A percentile compares a stretch with the other conserved stretches of the same genome.
These are phyloP conservation scores for Calonectria montana DNA, from an alignment of 2,329 filamentous ascomycete genomes.

Conservation along the genomic window DNA sequence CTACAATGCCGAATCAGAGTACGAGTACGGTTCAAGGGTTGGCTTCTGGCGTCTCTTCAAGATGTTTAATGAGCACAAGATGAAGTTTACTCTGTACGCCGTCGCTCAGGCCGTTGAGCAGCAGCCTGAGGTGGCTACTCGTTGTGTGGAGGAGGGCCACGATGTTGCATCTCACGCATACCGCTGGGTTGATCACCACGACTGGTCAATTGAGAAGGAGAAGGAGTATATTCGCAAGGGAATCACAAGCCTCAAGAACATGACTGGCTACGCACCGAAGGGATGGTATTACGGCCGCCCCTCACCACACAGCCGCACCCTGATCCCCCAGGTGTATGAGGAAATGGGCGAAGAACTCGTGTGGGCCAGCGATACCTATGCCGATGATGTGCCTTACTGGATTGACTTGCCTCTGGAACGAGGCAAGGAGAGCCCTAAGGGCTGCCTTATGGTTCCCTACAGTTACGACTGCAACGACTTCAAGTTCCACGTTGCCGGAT, in stretches of 20 bases:
- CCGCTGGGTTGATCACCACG: constrained; percentile 63
- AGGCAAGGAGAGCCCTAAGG: constrained; percentile 52
- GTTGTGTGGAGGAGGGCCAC: constrained; percentile 61
- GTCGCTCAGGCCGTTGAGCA: constrained; percentile 61
- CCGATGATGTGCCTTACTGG: constrained; percentile 57
- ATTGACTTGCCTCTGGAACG: constrained; percentile 56
- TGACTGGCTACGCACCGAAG: constrained; percentile 58
- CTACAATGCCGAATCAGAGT: constrained; percentile 61
- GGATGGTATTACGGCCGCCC: constrained; percentile 63
- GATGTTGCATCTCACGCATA: constrained; percentile 63
- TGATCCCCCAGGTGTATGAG: constrained; percentile 61
- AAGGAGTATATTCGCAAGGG: constrained; percentile 59
- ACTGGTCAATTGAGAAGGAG: constrained; percentile 57
- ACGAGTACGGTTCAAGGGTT: constrained; percentile 61
- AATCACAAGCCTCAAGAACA: constrained; percentile 53
- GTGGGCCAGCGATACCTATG: constrained; percentile 63
- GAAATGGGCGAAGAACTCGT: constrained; percentile 63
- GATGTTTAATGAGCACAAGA: constrained; percentile 59
- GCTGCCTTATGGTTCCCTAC: constrained; percentile 66
- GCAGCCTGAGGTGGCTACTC: constrained; percentile 58
- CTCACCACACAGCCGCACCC: constrained; percentile 56
- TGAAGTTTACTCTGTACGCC: constrained; percentile 63
- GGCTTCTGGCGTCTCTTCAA: constrained; percentile 63
- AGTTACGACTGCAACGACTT: constrained; percentile 67
- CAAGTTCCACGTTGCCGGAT: constrained; percentile 52